Evolutionary conservation across 2,329 filamentous ascomycete genomes (phyloP).

Genomic region (Grosmannia huntii): DNA sequence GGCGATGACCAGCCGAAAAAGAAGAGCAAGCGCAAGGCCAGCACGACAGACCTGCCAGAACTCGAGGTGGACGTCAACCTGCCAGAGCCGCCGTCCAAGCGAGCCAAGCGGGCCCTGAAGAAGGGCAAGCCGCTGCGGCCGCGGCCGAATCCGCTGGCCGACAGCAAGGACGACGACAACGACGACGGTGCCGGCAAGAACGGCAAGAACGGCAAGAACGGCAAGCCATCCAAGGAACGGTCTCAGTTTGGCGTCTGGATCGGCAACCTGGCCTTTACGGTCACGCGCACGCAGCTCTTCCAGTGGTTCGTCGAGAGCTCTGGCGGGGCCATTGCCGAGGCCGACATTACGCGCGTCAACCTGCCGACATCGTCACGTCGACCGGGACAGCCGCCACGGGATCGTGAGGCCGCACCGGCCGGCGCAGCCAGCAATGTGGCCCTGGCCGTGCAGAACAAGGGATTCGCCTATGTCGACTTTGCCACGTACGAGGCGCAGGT

Average conservation of each 20-base stretch:
- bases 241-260: constrained; percentile 89
- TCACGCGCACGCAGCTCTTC: constrained; percentile 61
- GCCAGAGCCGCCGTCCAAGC: constrained; percentile 94
- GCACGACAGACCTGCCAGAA: constrained; percentile 37
- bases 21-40: constrained; percentile 66
- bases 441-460: constrained; percentile 50
- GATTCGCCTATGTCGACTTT: constrained; percentile 96
- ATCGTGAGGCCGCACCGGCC: background rate
- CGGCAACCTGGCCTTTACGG: constrained; percentile 80
- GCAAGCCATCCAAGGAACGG: constrained; percentile 35
- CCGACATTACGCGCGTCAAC: constrained; percentile 73
- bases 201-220: constrained; percentile 5
- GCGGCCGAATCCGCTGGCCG: constrained; percentile 21
- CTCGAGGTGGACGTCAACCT: constrained; percentile 81
- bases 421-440: constrained; percentile 19
- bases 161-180: constrained; percentile 2
- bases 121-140: constrained; percentile 53
- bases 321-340: constrained; percentile 50
- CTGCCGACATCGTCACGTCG: constrained; percentile 37
- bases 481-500: constrained; percentile 54
- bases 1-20: constrained; percentile 28
- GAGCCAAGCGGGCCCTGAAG: constrained; percentile 78
- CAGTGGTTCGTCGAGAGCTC: constrained; percentile 67
- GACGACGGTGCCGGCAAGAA: constrained; percentile 12
- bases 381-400: background rate